These are phyloP conservation scores for Penicillium argentinense DNA, from an alignment of 495 filamentous ascomycete species.

Conservation along the genomic window DNA sequence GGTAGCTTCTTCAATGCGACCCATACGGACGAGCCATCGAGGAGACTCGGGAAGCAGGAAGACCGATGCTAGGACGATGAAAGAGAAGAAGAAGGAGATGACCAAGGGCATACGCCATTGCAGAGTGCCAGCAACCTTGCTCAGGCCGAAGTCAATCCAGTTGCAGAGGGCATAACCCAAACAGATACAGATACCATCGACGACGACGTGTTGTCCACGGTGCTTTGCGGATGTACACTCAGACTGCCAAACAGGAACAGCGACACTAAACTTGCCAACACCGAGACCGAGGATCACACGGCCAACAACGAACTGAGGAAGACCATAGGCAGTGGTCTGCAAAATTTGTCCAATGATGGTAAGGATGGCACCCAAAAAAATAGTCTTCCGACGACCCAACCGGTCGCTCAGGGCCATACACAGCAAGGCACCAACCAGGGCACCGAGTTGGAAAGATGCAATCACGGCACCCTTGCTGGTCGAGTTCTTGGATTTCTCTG, in stretches of 20 bases:
- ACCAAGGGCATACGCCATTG: slow-evolving; percentile 51
- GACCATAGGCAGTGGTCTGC: slow-evolving; percentile 43
- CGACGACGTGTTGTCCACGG: slow-evolving; percentile 48
- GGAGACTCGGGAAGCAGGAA: slow-evolving; percentile 57
- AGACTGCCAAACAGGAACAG: slow-evolving; percentile 56
- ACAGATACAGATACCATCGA: slow-evolving; percentile 53
- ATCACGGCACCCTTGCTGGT: slow-evolving; percentile 41
- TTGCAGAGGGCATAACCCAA: slow-evolving; percentile 62
- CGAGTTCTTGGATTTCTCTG: slow-evolving; percentile 23
- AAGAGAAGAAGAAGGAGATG: slow-evolving; percentile 50
- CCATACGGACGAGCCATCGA: slow-evolving; percentile 42
- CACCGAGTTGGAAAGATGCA: slow-evolving; percentile 44
- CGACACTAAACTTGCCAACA: slow-evolving; percentile 57
- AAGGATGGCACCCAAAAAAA: slow-evolving; percentile 49
- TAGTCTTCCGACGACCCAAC: slow-evolving; percentile 53
- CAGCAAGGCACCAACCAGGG: slow-evolving; percentile 41
- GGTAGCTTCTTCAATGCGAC: slow-evolving; percentile 30
- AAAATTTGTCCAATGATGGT: slow-evolving; percentile 50
- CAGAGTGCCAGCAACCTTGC: slow-evolving; percentile 35
- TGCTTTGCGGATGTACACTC: slow-evolving; percentile 30
- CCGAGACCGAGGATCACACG: slow-evolving; percentile 58
- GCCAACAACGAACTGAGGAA: slow-evolving; percentile 39
- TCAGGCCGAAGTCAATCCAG: slow-evolving; percentile 62
- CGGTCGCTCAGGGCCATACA: slow-evolving; percentile 44
- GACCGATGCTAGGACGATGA: slow-evolving; percentile 34